phyloP scores from a whole-genome alignment of 768 basidiomycete species.

The Tulasnella sp. region DNA sequence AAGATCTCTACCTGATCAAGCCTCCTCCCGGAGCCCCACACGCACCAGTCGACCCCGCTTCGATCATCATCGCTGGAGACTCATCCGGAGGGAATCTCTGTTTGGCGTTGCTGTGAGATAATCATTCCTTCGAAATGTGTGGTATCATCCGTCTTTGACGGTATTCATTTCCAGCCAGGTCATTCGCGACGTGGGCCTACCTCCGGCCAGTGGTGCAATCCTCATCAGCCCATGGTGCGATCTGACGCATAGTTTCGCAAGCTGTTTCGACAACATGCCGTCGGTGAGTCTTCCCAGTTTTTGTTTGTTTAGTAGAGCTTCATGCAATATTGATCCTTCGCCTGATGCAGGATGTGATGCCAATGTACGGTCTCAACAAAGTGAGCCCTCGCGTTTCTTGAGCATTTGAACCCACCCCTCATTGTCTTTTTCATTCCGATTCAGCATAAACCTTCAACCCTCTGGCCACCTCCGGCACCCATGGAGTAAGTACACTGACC shows the following conservation, averaged over 20 bases:
- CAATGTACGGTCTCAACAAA: constrained; percentile 48
- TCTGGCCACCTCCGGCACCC: constrained; percentile 41
- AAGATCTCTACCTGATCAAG: constrained; percentile 83
- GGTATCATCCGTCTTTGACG: background rate
- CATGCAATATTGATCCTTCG: too few species aligned
- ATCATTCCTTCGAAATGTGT: background rate
- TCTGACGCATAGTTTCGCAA: constrained; percentile 92
- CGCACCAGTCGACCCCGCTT: constrained; percentile 62
- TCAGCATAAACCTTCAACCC: constrained; percentile 56
- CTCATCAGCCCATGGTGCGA: constrained; percentile 92
- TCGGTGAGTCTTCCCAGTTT: constrained; percentile 42
- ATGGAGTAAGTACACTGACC: constrained; percentile 3
- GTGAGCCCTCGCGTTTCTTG: too few species aligned
- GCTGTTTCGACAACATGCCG: constrained; percentile 69
- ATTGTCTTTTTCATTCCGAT: too few species aligned
- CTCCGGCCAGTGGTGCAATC: constrained; percentile 75
- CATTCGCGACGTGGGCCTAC: constrained; percentile 73
- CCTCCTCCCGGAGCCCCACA: constrained; percentile 75
- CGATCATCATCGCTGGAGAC: constrained; percentile 81
- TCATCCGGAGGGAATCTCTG: constrained; percentile 87
- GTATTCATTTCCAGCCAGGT: constrained; percentile 37
- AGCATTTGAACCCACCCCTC: too few species aligned
- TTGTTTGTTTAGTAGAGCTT: too few species aligned
- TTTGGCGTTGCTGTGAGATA: constrained; percentile 49
- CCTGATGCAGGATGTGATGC: constrained; percentile 60